Conservation (phyloP, 1,139 yeast genomes). For the Suhomyces panamericanus region DNA sequence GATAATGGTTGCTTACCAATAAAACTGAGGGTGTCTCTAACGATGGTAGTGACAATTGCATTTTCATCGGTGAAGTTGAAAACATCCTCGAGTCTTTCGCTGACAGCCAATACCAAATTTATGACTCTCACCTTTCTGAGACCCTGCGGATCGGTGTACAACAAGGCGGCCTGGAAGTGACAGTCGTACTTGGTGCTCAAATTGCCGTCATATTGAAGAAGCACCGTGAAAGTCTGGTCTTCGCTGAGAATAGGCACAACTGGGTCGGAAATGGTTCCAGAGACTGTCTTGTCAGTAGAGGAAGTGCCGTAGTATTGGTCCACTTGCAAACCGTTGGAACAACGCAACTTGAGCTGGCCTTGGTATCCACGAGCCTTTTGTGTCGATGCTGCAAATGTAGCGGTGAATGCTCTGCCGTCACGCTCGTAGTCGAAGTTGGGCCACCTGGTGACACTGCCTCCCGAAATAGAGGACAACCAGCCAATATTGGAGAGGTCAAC, state of each 20-base stretch:
- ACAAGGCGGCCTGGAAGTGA: conserved; percentile 87
- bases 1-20: conserved; percentile 60
- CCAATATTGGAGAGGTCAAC: conserved; percentile 79
- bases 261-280: conserved; percentile 55
- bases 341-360: conserved; percentile 80
- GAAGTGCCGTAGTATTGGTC: conserved; percentile 68
- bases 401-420: conserved; percentile 67
- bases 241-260: conserved; percentile 64
- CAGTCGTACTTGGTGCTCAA: conserved; percentile 73
- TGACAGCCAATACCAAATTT: conserved; percentile 78
- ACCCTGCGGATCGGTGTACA: conserved; percentile 80
- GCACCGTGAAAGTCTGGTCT: conserved; percentile 69
- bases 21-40: conserved; percentile 67
- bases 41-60: conserved; percentile 67
- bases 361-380: conserved; percentile 64
- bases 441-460: conserved; percentile 70
- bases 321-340: conserved; percentile 87
- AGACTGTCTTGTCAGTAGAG: conserved; percentile 32
- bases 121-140: conserved; percentile 80
- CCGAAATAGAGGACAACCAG: conserved; percentile 64
- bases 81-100: conserved; percentile 70
- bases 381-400: conserved; percentile 56
- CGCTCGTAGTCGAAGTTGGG: conserved; percentile 65
- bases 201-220: conserved; percentile 76
- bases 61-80: conserved; percentile 87